Percentiles rank a stretch among this genome's conserved stretches.
Conservation (phyloP, 1,139 yeast genomes). For the Candida albicans region DNA sequence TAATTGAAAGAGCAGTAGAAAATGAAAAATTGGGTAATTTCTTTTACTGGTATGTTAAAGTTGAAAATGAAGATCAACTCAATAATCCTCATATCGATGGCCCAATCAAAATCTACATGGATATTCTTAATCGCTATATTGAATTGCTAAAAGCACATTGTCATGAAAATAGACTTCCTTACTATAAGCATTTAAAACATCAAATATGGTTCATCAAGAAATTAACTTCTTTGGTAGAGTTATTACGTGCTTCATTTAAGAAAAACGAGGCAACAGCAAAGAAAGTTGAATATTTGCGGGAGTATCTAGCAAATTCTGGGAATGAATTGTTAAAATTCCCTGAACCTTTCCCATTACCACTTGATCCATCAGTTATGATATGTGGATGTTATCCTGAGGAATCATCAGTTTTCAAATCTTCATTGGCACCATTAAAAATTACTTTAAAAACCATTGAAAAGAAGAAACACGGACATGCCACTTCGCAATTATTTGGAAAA, state of each 20-base stretch:
- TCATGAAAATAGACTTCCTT: constrained; percentile 29
- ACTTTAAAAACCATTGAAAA: constrained; percentile 60
- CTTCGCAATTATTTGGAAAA: constrained; percentile 38
- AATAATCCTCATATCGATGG: constrained; percentile 16
- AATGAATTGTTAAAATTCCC: constrained; percentile 42
- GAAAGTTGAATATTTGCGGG: constrained; percentile 43
- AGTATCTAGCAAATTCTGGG: constrained; percentile 40
- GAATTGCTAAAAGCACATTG: constrained; percentile 37
- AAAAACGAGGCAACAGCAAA: constrained; percentile 48
- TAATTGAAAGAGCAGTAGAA: constrained; percentile 69
- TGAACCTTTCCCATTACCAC: constrained; percentile 65
- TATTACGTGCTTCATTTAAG: constrained; percentile 39
- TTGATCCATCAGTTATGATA: constrained; percentile 66
- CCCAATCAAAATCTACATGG: constrained; percentile 29
- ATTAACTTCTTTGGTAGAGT: constrained; percentile 41
- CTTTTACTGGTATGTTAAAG: constrained; percentile 89
- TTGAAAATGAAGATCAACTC: constrained; percentile 75
- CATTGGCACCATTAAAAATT: constrained; percentile 83
- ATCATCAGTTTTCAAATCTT: constrained; percentile 85
- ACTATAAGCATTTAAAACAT: constrained; percentile 40
- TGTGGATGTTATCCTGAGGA: constrained; percentile 80
- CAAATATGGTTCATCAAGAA: constrained; percentile 50
- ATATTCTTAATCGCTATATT: constrained; percentile 41
- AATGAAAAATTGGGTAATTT: constrained; percentile 74
- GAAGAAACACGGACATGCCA: constrained; percentile 17